These are phyloP conservation scores for Hypomontagnella monticulosa DNA, from an alignment of 495 filamentous ascomycete genomes.

Conservation along the genomic window DNA sequence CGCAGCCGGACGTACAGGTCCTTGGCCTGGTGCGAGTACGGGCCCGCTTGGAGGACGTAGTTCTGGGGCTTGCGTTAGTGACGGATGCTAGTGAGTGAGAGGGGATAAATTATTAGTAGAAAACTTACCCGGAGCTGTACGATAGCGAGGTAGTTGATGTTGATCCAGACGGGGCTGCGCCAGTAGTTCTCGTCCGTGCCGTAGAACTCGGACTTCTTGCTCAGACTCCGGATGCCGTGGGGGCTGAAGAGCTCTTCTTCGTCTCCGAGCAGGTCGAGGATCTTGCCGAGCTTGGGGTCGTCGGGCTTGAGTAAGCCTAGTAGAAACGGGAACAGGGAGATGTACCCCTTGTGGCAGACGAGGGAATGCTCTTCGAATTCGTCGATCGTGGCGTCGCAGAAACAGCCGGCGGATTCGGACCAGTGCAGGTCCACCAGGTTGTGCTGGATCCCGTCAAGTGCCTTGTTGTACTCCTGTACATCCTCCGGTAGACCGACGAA, in stretches of 20 bases:
- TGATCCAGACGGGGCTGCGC: slow-evolving; percentile 95
- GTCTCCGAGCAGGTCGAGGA: slow-evolving; percentile 81
- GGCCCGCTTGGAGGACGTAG: slow-evolving; percentile 66
- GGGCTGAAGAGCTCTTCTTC: slow-evolving; percentile 88
- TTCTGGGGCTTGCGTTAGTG: slow-evolving; percentile 53
- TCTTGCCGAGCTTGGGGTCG: slow-evolving; percentile 72
- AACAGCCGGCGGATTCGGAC: slow-evolving; percentile 78
- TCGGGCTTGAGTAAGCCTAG: slow-evolving; percentile 76
- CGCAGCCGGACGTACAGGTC: slow-evolving; percentile 80
- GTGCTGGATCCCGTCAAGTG: slow-evolving; percentile 79
- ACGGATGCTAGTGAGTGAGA: slow-evolving; percentile 7
- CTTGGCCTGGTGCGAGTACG: slow-evolving; percentile 74
- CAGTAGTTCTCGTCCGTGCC: slow-evolving; percentile 96
- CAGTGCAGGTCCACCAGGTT: slow-evolving; percentile 97
- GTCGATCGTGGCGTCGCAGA: slow-evolving; percentile 95
- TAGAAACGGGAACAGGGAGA: slow-evolving; percentile 93
- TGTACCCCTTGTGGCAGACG: slow-evolving; percentile 96
- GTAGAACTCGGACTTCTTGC: slow-evolving; percentile 82
- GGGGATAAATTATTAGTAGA: slow-evolving; percentile 6
- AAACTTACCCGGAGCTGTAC: slow-evolving; percentile 80
- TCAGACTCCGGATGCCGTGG: slow-evolving; percentile 86
- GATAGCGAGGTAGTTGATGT: slow-evolving; percentile 93
- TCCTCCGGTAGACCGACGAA: slow-evolving; percentile 79
- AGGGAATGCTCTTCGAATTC: slow-evolving; percentile 90
- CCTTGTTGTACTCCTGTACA: slow-evolving; percentile 71